phyloP scores from a whole-genome alignment of 2,329 filamentous ascomycete genomes.

The Lecanosticta acicola region DNA sequence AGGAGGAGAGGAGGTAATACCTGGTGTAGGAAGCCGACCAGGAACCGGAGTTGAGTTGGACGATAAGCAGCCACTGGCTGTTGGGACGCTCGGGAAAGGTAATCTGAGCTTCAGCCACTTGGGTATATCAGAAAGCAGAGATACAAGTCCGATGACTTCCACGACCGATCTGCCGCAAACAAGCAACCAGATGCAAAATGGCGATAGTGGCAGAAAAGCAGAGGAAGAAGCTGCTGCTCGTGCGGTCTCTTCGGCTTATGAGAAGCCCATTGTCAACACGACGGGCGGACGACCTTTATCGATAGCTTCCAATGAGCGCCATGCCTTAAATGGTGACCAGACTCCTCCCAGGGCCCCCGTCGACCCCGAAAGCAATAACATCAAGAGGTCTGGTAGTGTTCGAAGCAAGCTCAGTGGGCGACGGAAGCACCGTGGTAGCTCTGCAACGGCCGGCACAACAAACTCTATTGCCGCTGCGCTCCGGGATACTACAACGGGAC shows the following conservation, averaged over 20 bases:
- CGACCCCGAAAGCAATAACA: conserved; percentile 46
- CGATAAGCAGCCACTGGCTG: conserved; percentile 61
- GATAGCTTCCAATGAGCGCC: conserved; percentile 34
- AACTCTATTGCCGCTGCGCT: conserved; percentile 68
- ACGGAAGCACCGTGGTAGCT: conserved; percentile 75
- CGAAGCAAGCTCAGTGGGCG: conserved; percentile 49
- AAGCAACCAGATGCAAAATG: conserved; percentile 37
- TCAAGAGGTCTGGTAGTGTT: conserved; percentile 51
- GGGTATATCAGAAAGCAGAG: conserved; percentile 58
- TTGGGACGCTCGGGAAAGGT: conserved; percentile 83
- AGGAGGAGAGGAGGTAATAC: conserved; percentile 41
- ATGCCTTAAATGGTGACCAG: conserved; percentile 48
- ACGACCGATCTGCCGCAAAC: conserved; percentile 55
- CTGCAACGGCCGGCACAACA: conserved; percentile 58
- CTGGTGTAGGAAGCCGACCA: conserved; percentile 20
- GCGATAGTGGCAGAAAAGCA: conserved; percentile 50
- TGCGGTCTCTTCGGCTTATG: conserved; percentile 57
- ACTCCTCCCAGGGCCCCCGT: conserved; percentile 62
- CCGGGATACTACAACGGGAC: conserved; percentile 61
- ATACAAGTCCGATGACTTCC: conserved; percentile 53
- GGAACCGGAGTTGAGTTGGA: conserved; percentile 43
- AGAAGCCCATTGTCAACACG: conserved; percentile 36
- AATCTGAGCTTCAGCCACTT: conserved; percentile 85
- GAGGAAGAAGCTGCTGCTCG: conserved; percentile 56
- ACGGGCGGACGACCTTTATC: conserved; percentile 37